Conservation (phyloP, 306 rosid genomes). For the Trichosanthes truncata region DNA sequence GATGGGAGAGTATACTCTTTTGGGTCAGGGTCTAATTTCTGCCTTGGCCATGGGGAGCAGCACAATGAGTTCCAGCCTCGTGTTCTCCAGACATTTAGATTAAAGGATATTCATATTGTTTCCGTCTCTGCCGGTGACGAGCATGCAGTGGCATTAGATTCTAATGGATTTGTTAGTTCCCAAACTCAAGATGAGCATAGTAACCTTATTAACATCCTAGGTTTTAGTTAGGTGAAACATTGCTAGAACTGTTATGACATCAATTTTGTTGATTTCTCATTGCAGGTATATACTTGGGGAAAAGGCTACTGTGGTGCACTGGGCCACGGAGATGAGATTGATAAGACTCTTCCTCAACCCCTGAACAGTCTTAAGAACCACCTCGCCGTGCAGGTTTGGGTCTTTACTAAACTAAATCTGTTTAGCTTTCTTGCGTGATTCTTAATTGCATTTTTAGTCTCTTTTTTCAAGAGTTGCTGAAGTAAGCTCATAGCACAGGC, state of each 20-base stretch:
- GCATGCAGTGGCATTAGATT: slow-evolving; percentile 94
- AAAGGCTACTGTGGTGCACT: slow-evolving; percentile 95
- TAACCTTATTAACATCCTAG: background rate
- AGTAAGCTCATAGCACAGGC: background rate
- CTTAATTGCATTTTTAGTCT: background rate
- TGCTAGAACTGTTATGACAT: background rate
- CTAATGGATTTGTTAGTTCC: slow-evolving; percentile 73
- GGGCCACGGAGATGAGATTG: slow-evolving; percentile 91
- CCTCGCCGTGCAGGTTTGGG: slow-evolving; percentile 75
- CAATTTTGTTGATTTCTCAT: slow-evolving; percentile 11
- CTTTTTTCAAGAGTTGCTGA: background rate
- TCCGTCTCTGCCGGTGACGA: slow-evolving; percentile 88
- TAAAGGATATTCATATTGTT: slow-evolving; percentile 61
- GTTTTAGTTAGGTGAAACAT: background rate
- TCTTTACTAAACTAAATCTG: background rate
- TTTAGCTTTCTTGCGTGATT: background rate
- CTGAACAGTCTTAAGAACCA: slow-evolving; percentile 46
- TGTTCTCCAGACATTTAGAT: slow-evolving; percentile 51
- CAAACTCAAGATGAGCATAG: background rate
- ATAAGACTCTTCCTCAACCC: slow-evolving; percentile 73
- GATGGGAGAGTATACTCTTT: slow-evolving; percentile 69
- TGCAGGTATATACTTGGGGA: slow-evolving; percentile 88
- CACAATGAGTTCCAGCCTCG: slow-evolving; percentile 78
- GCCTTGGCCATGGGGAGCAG: slow-evolving; percentile 96
- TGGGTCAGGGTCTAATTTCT: slow-evolving; percentile 85